Evolutionary conservation across 192 early-diverging fungal species (phyloP).

Genomic region (Podila horticola): DNA sequence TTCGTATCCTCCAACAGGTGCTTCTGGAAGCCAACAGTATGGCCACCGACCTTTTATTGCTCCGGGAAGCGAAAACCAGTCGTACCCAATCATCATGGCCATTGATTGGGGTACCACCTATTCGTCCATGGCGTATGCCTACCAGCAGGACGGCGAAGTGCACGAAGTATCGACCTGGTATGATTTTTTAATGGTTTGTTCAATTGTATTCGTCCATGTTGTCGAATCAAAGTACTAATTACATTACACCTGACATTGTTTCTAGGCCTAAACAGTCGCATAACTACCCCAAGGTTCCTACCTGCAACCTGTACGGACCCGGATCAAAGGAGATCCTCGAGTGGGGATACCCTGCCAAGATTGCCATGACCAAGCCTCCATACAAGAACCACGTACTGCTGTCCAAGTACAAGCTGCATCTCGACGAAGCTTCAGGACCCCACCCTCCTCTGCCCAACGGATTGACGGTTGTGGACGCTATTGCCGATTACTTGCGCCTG

Average conservation of each 20-base stretch:
- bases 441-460: constrained; percentile 58
- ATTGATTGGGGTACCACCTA: constrained; percentile 62
- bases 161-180: constrained; percentile 57
- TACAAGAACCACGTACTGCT: constrained; percentile 54
- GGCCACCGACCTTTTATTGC: constrained; percentile 26
- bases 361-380: constrained; percentile 56
- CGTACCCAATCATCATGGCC: constrained; percentile 52
- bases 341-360: constrained; percentile 60
- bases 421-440: constrained; percentile 56
- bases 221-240: neutral
- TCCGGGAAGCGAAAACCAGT: constrained; percentile 35
- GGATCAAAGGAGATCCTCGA: constrained; percentile 54
- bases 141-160: constrained; percentile 61
- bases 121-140: constrained; percentile 62
- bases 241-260: neutral
- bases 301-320: constrained; percentile 55
- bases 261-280: constrained; percentile 59
- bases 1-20: neutral
- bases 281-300: constrained; percentile 57
- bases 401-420: constrained; percentile 64
- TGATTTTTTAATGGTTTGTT: too few relatives aligned
- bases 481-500: constrained; percentile 63
- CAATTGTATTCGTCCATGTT: too few relatives aligned
- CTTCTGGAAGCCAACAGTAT: constrained; percentile 22
- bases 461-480: constrained; percentile 60